These are phyloP conservation scores for Rostrohypoxylon terebratum DNA, from an alignment of 495 filamentous ascomycete genomes.

Conservation along the genomic window DNA sequence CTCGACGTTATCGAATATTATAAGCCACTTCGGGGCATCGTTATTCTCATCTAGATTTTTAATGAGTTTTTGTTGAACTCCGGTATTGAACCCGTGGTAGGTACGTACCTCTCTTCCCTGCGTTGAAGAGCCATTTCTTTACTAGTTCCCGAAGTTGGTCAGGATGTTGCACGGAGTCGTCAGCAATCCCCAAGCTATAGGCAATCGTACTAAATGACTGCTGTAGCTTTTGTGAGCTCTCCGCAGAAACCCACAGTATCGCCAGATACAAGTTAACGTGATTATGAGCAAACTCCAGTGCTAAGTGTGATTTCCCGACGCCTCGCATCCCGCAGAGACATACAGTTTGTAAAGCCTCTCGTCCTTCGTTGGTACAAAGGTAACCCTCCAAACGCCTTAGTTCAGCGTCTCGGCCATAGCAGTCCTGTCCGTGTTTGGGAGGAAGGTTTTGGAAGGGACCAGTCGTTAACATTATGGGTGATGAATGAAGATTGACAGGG, in stretches of 20 bases:
- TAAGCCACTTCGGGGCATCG: neutral
- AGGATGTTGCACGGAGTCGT: neutral
- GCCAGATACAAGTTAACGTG: neutral
- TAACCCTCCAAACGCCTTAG: neutral
- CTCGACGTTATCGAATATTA: slow-evolving; percentile 7
- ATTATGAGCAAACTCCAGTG: slow-evolving; percentile 5
- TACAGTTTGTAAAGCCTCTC: neutral
- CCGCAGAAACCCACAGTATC: slow-evolving; percentile 4
- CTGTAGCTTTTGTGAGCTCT: neutral
- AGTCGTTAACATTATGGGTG: neutral
- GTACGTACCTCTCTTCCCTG: neutral
- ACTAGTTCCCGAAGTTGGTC: neutral
- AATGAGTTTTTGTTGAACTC: neutral
- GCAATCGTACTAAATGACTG: neutral
- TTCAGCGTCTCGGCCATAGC: slow-evolving; percentile 1
- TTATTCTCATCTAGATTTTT: neutral
- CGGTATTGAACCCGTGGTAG: neutral
- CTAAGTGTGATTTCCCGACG: neutral
- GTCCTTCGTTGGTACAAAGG: neutral
- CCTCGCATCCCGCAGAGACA: slow-evolving; percentile 7
- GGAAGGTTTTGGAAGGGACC: slow-evolving; percentile 4
- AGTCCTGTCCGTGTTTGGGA: neutral
- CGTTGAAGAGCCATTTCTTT: neutral
- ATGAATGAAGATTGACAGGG: neutral
- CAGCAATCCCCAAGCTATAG: neutral